These are phyloP conservation scores for Plasmodium vivax DNA, from an alignment of 169 alveolate species.

Conservation along the genomic window DNA sequence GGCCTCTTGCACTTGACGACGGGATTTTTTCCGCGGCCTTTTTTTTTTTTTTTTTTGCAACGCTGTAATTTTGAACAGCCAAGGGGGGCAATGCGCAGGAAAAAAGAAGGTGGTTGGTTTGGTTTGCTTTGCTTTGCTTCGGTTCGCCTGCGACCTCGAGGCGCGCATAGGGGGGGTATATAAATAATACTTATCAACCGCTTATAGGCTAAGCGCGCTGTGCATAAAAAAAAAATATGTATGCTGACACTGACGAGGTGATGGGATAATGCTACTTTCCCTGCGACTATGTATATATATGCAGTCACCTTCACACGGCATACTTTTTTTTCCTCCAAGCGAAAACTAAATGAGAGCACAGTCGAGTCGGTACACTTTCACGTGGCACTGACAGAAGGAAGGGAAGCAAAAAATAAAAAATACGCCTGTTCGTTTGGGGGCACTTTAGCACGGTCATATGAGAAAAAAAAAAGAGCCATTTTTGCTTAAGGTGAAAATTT, in stretches of 20 bases:
- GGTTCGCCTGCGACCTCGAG: background rate
- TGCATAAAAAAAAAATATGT: background rate
- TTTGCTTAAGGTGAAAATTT: background rate
- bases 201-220: background rate
- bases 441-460: background rate
- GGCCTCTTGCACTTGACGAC: background rate
- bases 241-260: background rate
- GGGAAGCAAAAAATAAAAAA: background rate
- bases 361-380: background rate
- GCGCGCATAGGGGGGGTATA: background rate
- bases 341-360: background rate
- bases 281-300: background rate
- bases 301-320: background rate
- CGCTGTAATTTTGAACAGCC: background rate
- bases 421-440: background rate
- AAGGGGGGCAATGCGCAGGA: background rate
- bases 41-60: background rate
- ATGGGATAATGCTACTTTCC: background rate
- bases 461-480: background rate
- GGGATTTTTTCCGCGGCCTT: background rate
- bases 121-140: no score
- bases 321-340: background rate
- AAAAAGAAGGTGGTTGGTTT: background rate
- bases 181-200: background rate
- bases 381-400: background rate